These are phyloP conservation scores for Cymbidium sinense DNA, from an alignment of 106 monocot species.

Conservation along the genomic window DNA sequence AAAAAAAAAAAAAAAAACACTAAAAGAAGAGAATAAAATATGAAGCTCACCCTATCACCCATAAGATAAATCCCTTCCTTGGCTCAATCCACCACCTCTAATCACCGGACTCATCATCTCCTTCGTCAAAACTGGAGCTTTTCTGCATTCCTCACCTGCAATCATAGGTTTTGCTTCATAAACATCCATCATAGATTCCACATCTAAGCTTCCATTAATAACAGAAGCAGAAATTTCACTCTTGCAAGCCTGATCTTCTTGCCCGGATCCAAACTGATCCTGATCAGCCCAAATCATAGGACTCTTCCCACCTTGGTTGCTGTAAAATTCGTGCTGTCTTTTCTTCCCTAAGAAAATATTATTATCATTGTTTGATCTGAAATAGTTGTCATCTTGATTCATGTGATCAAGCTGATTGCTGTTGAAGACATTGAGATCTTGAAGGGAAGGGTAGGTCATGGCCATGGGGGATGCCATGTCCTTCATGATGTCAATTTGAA, in stretches of 20 bases:
- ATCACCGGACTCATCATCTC: not conserved
- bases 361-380: slow-evolving; percentile 9
- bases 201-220: slow-evolving; percentile 20
- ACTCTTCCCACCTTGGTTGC: slow-evolving; percentile 28
- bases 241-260: not conserved
- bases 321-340: slow-evolving; percentile 11
- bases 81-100: not conserved
- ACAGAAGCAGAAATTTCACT: slow-evolving; percentile 16
- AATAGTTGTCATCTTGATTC: slow-evolving; percentile 33
- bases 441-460: slow-evolving; percentile 59
- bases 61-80: not conserved
- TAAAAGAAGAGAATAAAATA: not conserved
- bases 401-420: slow-evolving; percentile 21
- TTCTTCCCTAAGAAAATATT: slow-evolving; percentile 31
- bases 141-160: slow-evolving; percentile 12
- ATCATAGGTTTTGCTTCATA: slow-evolving; percentile 35
- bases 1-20: not conserved
- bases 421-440: slow-evolving; percentile 63
- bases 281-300: slow-evolving; percentile 53
- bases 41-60: not conserved
- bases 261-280: slow-evolving; percentile 21
- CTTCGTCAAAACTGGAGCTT: not conserved
- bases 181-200: slow-evolving; percentile 14
- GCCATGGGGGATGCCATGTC: slow-evolving; percentile 35
- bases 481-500: slow-evolving; percentile 16